Evolutionary conservation across 768 basidiomycete species (phyloP).

Genomic region (Cystobasidium tubakii): DNA sequence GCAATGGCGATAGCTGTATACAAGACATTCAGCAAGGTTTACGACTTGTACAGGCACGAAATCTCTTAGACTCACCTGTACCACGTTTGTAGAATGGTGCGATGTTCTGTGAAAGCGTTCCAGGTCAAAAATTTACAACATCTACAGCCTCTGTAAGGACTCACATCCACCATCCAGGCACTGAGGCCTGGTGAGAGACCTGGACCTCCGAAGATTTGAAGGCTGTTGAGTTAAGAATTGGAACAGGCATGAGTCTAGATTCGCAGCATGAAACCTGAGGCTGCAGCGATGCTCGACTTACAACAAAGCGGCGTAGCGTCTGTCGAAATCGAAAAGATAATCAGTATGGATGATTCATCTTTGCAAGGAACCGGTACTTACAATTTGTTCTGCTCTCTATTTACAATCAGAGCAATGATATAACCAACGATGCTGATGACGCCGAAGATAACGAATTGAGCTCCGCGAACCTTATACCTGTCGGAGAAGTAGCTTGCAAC

Average conservation of each 20-base stretch:
- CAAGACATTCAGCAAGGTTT: too few species aligned
- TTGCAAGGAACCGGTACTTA: neutral
- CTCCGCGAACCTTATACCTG: conserved; percentile 39
- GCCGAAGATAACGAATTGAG: conserved; percentile 45
- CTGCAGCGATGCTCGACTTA: neutral
- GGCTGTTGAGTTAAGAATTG: neutral
- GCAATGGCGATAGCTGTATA: neutral
- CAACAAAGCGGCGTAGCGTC: conserved; percentile 34
- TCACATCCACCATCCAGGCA: conserved; percentile 44
- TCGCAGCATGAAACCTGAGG: too few species aligned
- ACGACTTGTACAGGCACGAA: too few species aligned
- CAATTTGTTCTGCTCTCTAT: neutral
- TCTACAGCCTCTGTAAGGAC: neutral
- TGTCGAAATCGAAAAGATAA: neutral
- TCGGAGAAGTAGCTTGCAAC: conserved; percentile 18
- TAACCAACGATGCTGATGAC: neutral
- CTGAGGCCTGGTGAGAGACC: conserved; percentile 45
- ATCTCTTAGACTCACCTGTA: conserved; percentile 38
- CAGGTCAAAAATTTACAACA: too few species aligned
- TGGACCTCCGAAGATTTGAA: conserved; percentile 48
- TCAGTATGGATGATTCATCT: neutral
- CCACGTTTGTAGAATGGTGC: conserved; percentile 48
- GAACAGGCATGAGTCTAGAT: neutral
- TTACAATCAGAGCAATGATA: neutral
- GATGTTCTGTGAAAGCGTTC: conserved; percentile 44